These are phyloP conservation scores for Thalassiosira livingstoniorum DNA, from an alignment of 352 stramenopile genomes.

Conservation along the genomic window DNA sequence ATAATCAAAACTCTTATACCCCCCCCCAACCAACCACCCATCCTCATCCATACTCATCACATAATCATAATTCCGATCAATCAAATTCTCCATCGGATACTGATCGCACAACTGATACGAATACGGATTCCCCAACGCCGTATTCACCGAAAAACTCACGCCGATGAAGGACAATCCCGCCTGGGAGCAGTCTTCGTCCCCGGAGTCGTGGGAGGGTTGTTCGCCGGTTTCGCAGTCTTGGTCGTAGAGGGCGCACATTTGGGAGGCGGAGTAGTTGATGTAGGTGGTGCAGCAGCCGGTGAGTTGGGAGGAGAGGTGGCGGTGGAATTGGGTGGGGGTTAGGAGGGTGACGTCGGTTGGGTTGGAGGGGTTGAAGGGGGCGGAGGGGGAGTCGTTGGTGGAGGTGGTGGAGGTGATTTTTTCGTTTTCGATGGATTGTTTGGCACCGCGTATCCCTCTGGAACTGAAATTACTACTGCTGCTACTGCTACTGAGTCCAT, in stretches of 20 bases:
- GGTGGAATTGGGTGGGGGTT: slow-evolving; percentile 1
- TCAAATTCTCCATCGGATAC: slow-evolving; percentile 66
- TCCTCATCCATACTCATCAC: slow-evolving; percentile 69
- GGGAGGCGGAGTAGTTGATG: slow-evolving; percentile 39
- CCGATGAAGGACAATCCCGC: slow-evolving; percentile 61
- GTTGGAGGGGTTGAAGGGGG: background rate
- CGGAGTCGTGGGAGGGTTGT: slow-evolving; percentile 59
- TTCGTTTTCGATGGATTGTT: background rate
- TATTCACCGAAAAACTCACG: slow-evolving; percentile 61
- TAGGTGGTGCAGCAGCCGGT: slow-evolving; percentile 60
- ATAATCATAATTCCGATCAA: slow-evolving; percentile 69
- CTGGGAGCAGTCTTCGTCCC: slow-evolving; percentile 55
- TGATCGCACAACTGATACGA: slow-evolving; percentile 65
- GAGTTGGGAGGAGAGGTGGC: slow-evolving; percentile 57
- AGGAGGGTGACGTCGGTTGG: slow-evolving; percentile 12
- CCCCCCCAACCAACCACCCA: slow-evolving; percentile 68
- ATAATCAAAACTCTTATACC: slow-evolving; percentile 71
- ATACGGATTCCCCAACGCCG: slow-evolving; percentile 55
- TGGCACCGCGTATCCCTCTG: slow-evolving; percentile 15
- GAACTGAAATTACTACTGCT: background rate
- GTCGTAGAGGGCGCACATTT: slow-evolving; percentile 56
- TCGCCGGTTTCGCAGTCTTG: slow-evolving; percentile 51
- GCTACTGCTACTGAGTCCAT: too few species aligned
- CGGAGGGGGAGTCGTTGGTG: too few species aligned
- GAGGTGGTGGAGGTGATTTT: too few species aligned